phyloP scores from a whole-genome alignment of 345 rosid species.

The Durio zibethinus region DNA sequence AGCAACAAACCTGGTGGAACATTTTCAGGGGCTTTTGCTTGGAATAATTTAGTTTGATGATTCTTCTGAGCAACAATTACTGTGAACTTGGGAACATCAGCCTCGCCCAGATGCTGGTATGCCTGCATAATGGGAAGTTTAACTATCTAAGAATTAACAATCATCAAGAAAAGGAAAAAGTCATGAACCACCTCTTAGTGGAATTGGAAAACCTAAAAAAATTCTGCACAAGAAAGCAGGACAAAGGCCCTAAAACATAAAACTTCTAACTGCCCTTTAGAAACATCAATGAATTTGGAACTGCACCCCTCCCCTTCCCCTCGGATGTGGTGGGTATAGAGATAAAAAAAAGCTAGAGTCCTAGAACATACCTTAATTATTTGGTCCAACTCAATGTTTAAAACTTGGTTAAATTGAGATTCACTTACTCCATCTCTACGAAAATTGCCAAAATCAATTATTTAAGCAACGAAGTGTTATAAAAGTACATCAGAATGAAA shows the following conservation, averaged over 20 bases:
- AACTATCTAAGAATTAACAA: constrained; percentile 7
- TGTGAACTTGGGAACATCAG: constrained; percentile 64
- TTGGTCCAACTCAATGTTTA: constrained; percentile 77
- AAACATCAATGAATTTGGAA: background rate
- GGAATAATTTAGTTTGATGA: constrained; percentile 87
- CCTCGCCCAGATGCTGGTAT: constrained; percentile 60
- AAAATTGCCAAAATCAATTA: constrained; percentile 11
- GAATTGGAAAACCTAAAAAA: background rate
- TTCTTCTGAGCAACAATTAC: constrained; percentile 85
- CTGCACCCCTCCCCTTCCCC: background rate
- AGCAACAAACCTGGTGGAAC: constrained; percentile 75
- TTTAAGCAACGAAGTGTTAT: background rate
- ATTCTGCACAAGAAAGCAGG: background rate
- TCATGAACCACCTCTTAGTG: background rate
- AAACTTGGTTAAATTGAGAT: constrained; percentile 87
- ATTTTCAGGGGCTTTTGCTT: constrained; percentile 52
- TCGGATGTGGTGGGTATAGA: background rate
- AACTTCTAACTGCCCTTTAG: background rate
- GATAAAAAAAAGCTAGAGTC: background rate
- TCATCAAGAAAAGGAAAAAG: background rate
- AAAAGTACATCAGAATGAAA: background rate
- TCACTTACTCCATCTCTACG: constrained; percentile 91
- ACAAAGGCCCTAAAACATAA: background rate
- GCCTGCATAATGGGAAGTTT: constrained; percentile 48
- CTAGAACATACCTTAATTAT: constrained; percentile 56